Percentiles rank a stretch among this genome's conserved stretches.
Conservation (phyloP, 768 basidiomycete genomes). For the Calocybe cyanea region DNA sequence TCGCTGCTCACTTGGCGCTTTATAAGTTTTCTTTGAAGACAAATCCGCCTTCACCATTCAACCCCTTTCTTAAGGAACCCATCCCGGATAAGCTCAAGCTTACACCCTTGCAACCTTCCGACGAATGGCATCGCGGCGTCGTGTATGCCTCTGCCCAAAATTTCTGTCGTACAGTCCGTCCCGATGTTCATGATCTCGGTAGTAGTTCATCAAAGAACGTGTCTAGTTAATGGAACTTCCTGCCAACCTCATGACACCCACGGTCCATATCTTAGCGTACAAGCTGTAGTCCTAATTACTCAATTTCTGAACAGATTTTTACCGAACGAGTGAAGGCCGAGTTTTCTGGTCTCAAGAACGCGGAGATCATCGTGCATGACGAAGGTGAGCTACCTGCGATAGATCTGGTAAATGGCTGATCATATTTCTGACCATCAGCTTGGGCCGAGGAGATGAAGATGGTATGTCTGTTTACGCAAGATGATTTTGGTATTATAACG, state of each 20-base stretch:
- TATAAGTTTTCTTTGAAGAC: slow-evolving; percentile 83
- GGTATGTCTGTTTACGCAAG: slow-evolving; percentile 36
- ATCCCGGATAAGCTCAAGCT: slow-evolving; percentile 49
- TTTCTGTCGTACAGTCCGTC: slow-evolving; percentile 65
- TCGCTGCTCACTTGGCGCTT: slow-evolving; percentile 70
- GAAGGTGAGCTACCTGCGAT: slow-evolving; percentile 45
- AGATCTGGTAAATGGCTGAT: not conserved
- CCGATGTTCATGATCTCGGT: not conserved
- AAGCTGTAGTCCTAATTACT: not conserved
- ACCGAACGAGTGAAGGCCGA: slow-evolving; percentile 65
- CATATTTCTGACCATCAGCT: slow-evolving; percentile 30
- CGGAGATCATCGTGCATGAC: slow-evolving; percentile 68
- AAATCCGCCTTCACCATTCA: slow-evolving; percentile 57
- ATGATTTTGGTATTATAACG: not conserved
- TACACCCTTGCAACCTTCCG: slow-evolving; percentile 39
- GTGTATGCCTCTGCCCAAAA: slow-evolving; percentile 78
- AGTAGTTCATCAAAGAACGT: not conserved
- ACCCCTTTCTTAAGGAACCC: slow-evolving; percentile 53
- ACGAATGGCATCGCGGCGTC: slow-evolving; percentile 71
- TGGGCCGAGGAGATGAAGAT: slow-evolving; percentile 86
- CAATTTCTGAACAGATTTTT: slow-evolving; percentile 47
- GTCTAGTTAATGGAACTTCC: slow-evolving; percentile 78
- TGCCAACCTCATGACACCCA: slow-evolving; percentile 83
- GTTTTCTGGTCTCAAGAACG: slow-evolving; percentile 62
- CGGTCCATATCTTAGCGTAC: slow-evolving; percentile 42